phyloP scores from a whole-genome alignment of 768 basidiomycete genomes.

The Psilocybe cyanescens region DNA sequence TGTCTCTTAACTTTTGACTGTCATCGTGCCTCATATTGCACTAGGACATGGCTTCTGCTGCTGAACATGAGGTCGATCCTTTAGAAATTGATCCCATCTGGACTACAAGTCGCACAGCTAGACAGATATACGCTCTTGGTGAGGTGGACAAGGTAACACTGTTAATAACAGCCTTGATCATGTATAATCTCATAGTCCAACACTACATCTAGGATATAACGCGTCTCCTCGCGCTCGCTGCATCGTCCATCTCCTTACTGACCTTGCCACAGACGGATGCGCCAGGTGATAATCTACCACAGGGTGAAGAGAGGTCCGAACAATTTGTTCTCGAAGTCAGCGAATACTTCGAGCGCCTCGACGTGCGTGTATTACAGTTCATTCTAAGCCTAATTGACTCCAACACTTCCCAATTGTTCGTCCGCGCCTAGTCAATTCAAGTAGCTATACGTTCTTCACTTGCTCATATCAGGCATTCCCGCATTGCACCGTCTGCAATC shows the following conservation, averaged over 20 bases:
- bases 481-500: slow-evolving; percentile 88
- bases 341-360: slow-evolving; percentile 83
- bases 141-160: slow-evolving; percentile 71
- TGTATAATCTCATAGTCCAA: neutral
- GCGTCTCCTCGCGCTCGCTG: slow-evolving; percentile 73
- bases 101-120: slow-evolving; percentile 78
- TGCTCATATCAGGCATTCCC: slow-evolving; percentile 80
- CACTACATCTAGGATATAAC: slow-evolving; percentile 68
- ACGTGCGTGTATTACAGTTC: slow-evolving; percentile 48
- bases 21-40: slow-evolving; percentile 1
- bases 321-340: slow-evolving; percentile 85
- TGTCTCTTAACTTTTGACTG: slow-evolving; percentile 13
- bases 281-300: slow-evolving; percentile 68
- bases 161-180: neutral
- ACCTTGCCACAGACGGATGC: slow-evolving; percentile 84
- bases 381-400: neutral
- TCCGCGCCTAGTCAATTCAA: slow-evolving; percentile 64
- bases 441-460: slow-evolving; percentile 75
- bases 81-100: slow-evolving; percentile 78
- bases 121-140: slow-evolving; percentile 80
- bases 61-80: slow-evolving; percentile 36
- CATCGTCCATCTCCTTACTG: slow-evolving; percentile 77
- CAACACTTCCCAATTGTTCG: neutral
- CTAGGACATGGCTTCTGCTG: slow-evolving; percentile 27
- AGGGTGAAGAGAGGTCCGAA: slow-evolving; percentile 83